Percentiles rank a stretch among this genome's conserved stretches.
These are phyloP conservation scores for Coleophoma cylindrospora DNA, from an alignment of 2,329 filamentous ascomycete species.

Conservation along the genomic window DNA sequence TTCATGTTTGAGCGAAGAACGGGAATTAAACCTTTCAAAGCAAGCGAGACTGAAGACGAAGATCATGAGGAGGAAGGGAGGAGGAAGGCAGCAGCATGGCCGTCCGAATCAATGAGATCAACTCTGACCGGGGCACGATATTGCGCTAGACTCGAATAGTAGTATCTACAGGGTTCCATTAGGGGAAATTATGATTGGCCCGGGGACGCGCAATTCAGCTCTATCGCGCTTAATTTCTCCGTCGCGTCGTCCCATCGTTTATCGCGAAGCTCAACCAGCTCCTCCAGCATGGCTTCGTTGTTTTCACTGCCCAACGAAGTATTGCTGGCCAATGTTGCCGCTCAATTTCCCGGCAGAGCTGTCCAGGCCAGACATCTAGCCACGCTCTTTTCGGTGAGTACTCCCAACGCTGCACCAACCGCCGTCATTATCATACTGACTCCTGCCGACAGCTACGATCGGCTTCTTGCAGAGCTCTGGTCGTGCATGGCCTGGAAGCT, in stretches of 20 bases:
- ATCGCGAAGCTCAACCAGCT: not conserved
- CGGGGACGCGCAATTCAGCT: no score
- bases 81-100: no score
- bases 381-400: conserved; percentile 39
- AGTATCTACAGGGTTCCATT: no score
- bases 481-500: conserved; percentile 79
- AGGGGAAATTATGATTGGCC: no score
- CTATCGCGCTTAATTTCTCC: no score
- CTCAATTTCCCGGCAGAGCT: conserved; percentile 51
- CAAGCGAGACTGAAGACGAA: no score
- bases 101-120: no score
- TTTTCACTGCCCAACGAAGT: conserved; percentile 50
- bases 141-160: no score
- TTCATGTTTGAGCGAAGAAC: no score
- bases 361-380: conserved; percentile 53
- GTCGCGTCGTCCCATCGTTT: not conserved
- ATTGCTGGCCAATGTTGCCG: conserved; percentile 37
- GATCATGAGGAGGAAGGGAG: no score
- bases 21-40: no score
- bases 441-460: conserved; percentile 9
- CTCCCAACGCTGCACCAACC: conserved; percentile 27
- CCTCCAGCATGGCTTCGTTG: conserved; percentile 29
- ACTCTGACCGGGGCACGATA: no score
- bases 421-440: not conserved
- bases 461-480: conserved; percentile 45